Evolutionary conservation across 768 basidiomycete species (phyloP).

Genomic region (Suillus ampliporus): DNA sequence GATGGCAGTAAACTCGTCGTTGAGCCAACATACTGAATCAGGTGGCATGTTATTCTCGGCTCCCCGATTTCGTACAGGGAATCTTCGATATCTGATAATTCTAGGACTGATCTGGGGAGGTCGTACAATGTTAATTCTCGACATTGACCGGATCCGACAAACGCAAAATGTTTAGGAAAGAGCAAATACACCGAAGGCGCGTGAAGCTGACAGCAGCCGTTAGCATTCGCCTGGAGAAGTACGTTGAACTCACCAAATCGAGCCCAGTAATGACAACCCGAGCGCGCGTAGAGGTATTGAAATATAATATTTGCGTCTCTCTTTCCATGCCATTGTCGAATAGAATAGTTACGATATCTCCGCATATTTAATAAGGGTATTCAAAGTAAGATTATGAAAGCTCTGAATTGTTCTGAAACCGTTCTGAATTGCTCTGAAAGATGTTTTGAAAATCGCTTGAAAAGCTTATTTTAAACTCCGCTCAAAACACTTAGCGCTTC

Average conservation of each 20-base stretch:
- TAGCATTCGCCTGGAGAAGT: neutral
- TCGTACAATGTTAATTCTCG: neutral
- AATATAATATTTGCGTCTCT: neutral
- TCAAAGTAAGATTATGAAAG: too few species aligned
- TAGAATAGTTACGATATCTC: conserved; percentile 25
- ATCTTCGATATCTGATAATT: neutral
- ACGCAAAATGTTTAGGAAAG: neutral
- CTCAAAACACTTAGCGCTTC: too few species aligned
- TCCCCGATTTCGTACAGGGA: neutral
- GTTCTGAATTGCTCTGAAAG: too few species aligned
- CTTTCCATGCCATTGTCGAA: conserved; percentile 11
- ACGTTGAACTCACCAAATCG: neutral
- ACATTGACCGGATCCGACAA: neutral
- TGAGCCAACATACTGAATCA: neutral
- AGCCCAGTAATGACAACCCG: neutral
- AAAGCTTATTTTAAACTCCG: too few species aligned
- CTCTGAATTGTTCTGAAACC: too few species aligned
- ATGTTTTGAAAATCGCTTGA: too few species aligned
- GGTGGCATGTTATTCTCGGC: neutral
- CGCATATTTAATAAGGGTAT: too few species aligned
- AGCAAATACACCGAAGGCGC: neutral
- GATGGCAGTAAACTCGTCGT: neutral
- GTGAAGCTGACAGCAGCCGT: neutral
- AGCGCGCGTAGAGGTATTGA: neutral
- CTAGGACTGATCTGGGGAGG: too few species aligned